These are phyloP conservation scores for Globisporangium sylvaticum DNA, from an alignment of 352 stramenopile species.

Conservation along the genomic window DNA sequence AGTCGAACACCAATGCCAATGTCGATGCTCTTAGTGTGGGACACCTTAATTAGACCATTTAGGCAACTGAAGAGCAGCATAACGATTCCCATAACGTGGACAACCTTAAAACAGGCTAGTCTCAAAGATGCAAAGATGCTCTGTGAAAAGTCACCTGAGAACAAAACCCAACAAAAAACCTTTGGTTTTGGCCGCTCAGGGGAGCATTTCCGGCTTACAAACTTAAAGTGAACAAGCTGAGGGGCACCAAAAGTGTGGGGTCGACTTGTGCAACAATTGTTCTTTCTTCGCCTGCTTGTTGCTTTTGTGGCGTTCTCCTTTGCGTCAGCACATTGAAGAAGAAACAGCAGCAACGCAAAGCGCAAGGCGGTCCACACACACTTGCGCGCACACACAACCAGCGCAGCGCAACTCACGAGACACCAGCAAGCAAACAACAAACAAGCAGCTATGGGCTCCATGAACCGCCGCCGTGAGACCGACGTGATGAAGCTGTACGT, in stretches of 20 bases:
- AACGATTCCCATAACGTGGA: not conserved
- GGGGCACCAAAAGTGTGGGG: constrained; percentile 25
- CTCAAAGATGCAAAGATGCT: not conserved
- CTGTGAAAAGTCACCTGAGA: constrained; percentile 15
- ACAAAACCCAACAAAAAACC: constrained; percentile 8
- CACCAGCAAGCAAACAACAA: not conserved
- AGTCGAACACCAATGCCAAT: not conserved
- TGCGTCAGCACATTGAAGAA: constrained; percentile 12
- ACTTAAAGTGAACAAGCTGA: constrained; percentile 21
- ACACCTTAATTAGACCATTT: not conserved
- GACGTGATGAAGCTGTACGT: constrained; percentile 90
- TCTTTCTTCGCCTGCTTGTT: constrained; percentile 18
- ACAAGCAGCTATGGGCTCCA: constrained; percentile 42
- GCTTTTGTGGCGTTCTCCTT: not conserved
- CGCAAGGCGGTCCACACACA: not conserved
- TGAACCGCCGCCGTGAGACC: constrained; percentile 82
- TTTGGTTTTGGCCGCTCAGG: constrained; percentile 9
- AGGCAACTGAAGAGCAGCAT: not conserved
- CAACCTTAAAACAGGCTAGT: constrained; percentile 3
- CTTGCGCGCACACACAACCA: not conserved
- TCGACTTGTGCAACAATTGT: not conserved
- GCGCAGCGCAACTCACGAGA: not conserved
- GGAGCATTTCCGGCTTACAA: constrained; percentile 22
- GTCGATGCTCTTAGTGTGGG: not conserved
- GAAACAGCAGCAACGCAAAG: not conserved